A percentile compares a stretch with the other conserved stretches of the same genome.
These are phyloP conservation scores for Leccinum pellstonianum DNA, from an alignment of 768 basidiomycete genomes.

Conservation along the genomic window DNA sequence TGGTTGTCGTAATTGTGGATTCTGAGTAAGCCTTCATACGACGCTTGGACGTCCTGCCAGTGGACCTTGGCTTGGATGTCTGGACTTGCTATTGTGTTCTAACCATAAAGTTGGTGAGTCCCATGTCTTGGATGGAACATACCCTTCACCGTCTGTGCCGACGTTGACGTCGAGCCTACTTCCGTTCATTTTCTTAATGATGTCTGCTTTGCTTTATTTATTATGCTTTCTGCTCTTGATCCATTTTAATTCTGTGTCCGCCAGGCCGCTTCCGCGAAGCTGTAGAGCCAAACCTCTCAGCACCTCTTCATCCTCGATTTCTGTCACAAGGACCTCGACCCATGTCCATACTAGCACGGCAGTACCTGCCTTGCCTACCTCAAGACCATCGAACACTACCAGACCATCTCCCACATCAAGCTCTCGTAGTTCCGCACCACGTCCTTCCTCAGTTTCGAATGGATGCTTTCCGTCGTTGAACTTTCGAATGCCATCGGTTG, in stretches of 20 bases:
- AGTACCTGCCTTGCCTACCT: background rate
- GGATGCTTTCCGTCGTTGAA: conserved; percentile 41
- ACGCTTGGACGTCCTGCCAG: background rate
- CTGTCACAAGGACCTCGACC: background rate
- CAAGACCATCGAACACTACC: background rate
- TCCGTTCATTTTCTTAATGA: conserved; percentile 3
- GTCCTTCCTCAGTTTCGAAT: background rate
- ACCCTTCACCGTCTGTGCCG: background rate
- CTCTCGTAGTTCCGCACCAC: background rate
- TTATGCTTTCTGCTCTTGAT: conserved; percentile 13
- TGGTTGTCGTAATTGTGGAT: background rate
- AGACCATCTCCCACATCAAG: background rate
- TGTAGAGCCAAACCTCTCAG: conserved; percentile 1
- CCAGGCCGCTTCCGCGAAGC: conserved; percentile 15
- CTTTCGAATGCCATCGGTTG: conserved; percentile 53
- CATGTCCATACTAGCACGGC: background rate
- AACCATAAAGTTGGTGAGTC: conserved; percentile 7
- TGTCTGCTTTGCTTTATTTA: background rate
- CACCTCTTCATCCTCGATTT: background rate
- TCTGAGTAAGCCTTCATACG: background rate
- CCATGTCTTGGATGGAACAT: background rate
- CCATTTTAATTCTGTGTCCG: conserved; percentile 7
- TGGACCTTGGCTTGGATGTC: too few relatives aligned
- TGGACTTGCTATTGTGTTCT: conserved; percentile 3
- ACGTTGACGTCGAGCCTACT: conserved; percentile 1